Evolutionary conservation across 495 filamentous ascomycete species (phyloP), one percentile per base, ranked within the genome.

Genomic region (Hypoxylon rickii): DNA sequence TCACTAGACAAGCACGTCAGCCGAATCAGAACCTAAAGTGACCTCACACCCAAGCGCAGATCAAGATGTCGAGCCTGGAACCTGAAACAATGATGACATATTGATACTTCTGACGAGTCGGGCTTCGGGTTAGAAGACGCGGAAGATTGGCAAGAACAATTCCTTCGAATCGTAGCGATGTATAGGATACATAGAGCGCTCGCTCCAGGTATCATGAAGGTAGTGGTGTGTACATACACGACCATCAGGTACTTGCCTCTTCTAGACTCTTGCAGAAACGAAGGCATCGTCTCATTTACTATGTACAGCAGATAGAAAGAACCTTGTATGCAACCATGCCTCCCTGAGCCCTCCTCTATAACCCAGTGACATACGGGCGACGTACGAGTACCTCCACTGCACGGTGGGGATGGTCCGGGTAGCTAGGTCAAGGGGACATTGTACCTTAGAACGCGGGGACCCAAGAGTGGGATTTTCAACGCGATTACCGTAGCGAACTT

Each of bases 1-100:
- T n/a, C n/a, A n/a, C n/a, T 29, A 48, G 48, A 53, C 20, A 10
- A 34, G 29, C 26, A 7, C 50, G 21, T 44, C 22, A 31, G 44
- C 8, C 38, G 45, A 8, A 61, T 61, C 45, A 61, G 58, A 51
- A 61, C 58, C 39, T 61, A 61, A 61, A 61, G 44, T 4, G 47
- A 55, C 58, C 58, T 42, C 56, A 39, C 10, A 40, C 12, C 13
- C 18, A 12, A 19, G 20, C 42, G 33, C 44, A 7, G 3, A 19
- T 29, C 40, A 34, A 62, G 58, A 62, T 62, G 44, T 46, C 33
- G 38, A 21, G 32, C 29, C 33, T 58, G 59, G 58, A 57, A 63
- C 59, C 31, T 54, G 59, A 52, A 57, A 58, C 48, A 29, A 4
- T 29, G 46, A 53, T 45, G 48, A 44, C 52, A 44, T 37, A 41